phyloP scores from a whole-genome alignment of 2,329 filamentous ascomycete genomes.

The Xylariaceae sp. region DNA sequence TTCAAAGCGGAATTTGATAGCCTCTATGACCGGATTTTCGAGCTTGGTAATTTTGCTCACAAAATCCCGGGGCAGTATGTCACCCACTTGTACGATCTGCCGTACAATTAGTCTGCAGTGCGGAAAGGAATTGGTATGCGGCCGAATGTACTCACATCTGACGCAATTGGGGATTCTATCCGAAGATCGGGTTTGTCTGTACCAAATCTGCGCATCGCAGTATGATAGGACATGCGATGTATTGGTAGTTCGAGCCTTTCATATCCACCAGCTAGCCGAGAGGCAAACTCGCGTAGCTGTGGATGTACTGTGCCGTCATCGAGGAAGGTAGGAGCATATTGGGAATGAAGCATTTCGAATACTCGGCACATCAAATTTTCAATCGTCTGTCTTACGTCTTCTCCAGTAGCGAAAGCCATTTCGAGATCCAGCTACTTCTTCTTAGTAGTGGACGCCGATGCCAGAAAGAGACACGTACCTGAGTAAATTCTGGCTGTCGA shows the following conservation, averaged over 20 bases:
- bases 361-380: conserved; percentile 52
- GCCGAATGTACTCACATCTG: conserved; percentile 45
- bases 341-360: conserved; percentile 47
- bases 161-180: conserved; percentile 45
- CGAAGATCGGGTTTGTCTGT: conserved; percentile 91
- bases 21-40: conserved; percentile 67
- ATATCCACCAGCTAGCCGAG: neutral
- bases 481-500: conserved; percentile 93
- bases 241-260: neutral
- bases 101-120: conserved; percentile 19
- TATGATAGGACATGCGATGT: conserved; percentile 53
- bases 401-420: conserved; percentile 76
- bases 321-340: conserved; percentile 31
- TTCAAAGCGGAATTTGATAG: conserved; percentile 62
- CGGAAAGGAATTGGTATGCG: neutral
- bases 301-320: conserved; percentile 26
- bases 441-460: conserved; percentile 6
- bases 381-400: conserved; percentile 60
- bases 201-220: conserved; percentile 77
- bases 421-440: conserved; percentile 76
- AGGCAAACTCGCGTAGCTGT: neutral
- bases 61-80: conserved; percentile 60
- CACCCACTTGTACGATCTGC: conserved; percentile 63
- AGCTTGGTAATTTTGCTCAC: conserved; percentile 71
- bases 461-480: conserved; percentile 47